Conservation (phyloP, 2,329 filamentous ascomycete genomes). For the Scolecobasidium constrictum region DNA sequence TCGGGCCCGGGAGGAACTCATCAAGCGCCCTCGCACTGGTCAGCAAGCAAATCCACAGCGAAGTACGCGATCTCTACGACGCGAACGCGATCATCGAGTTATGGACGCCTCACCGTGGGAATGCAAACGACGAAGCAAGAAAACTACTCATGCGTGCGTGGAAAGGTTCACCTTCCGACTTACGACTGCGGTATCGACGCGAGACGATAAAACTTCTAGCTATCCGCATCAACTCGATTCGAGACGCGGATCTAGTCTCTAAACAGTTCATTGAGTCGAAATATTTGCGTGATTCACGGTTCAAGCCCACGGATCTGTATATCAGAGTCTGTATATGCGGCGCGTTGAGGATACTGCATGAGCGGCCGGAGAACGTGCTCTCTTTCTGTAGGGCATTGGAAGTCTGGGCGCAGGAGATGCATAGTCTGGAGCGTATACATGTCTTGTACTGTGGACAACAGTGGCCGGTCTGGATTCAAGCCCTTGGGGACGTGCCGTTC, state of each 20-base stretch:
- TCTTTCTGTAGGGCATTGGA: background rate
- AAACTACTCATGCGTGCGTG: background rate
- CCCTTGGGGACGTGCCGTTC: background rate
- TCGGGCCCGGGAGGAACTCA: background rate
- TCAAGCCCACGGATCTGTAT: background rate
- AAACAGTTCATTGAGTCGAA: background rate
- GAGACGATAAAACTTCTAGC: background rate
- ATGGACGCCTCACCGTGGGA: background rate
- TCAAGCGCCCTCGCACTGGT: slow-evolving; percentile 24
- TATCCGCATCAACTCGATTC: background rate
- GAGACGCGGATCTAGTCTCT: background rate
- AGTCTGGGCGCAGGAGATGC: background rate
- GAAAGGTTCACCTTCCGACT: background rate
- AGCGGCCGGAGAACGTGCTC: background rate
- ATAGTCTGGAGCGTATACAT: background rate
- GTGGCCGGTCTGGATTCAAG: background rate
- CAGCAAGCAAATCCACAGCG: slow-evolving; percentile 28
- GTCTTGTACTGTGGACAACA: background rate
- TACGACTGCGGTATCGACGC: background rate
- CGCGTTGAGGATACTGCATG: background rate
- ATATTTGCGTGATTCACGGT: background rate
- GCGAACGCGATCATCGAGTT: slow-evolving; percentile 27
- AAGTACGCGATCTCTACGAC: slow-evolving; percentile 30
- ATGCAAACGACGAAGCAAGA: background rate
- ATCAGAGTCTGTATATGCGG: background rate